phyloP scores from a whole-genome alignment of 2,329 filamentous ascomycete species.

The Diaporthe citriasiana region DNA sequence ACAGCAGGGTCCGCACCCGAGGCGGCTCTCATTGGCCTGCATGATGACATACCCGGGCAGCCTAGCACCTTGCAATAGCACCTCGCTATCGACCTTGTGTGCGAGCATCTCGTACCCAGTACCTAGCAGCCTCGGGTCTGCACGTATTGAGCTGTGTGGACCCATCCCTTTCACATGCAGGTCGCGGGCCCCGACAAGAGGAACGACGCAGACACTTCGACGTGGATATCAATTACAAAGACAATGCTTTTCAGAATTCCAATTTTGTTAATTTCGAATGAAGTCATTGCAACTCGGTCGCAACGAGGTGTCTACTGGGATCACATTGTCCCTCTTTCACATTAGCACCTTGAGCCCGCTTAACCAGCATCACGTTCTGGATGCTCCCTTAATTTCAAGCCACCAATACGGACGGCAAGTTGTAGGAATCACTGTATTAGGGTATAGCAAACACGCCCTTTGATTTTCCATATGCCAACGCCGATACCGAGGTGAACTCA shows the following conservation, averaged over 20 bases:
- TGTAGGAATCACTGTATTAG: slow-evolving; percentile 26
- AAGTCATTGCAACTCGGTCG: neutral
- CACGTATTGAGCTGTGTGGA: slow-evolving; percentile 33
- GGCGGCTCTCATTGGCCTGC: slow-evolving; percentile 26
- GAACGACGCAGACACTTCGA: neutral
- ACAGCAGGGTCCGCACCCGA: neutral
- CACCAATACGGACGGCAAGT: neutral
- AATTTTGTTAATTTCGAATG: neutral
- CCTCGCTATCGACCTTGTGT: neutral
- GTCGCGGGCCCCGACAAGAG: slow-evolving; percentile 3
- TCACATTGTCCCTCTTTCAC: neutral
- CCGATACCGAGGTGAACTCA: slow-evolving; percentile 39
- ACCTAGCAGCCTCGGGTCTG: slow-evolving; percentile 27
- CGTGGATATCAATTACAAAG: slow-evolving; percentile 22
- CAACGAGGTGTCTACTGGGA: neutral
- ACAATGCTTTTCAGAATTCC: neutral
- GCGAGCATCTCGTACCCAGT: neutral
- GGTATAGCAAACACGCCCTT: slow-evolving; percentile 40
- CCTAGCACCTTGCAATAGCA: no score
- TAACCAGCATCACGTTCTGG: neutral
- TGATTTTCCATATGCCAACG: slow-evolving; percentile 37
- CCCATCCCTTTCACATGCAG: slow-evolving; percentile 38
- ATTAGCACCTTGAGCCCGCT: neutral
- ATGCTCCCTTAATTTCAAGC: neutral
- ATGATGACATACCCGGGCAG: slow-evolving; percentile 6